Evolutionary conservation across 2,329 filamentous ascomycete genomes (phyloP).

Genomic region (Colletotrichum orbiculare): DNA sequence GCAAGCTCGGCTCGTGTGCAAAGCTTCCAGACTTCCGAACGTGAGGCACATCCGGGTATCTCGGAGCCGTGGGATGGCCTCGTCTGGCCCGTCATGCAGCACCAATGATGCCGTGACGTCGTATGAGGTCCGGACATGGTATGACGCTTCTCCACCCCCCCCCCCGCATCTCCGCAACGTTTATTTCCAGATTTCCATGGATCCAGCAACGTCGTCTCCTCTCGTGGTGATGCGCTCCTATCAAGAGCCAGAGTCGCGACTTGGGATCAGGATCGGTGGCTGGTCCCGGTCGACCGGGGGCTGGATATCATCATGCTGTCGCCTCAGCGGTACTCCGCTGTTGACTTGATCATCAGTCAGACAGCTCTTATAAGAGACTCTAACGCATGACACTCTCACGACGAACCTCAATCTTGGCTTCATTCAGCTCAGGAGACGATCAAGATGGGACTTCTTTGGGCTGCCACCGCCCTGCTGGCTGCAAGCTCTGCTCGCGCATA

Average conservation of each 20-base stretch:
- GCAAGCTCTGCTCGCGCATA: slow-evolving; percentile 2
- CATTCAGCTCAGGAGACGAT: background rate
- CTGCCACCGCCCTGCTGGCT: slow-evolving; percentile 8
- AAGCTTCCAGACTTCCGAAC: too few relatives aligned
- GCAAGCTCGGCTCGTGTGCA: too few relatives aligned
- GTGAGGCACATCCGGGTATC: too few relatives aligned
- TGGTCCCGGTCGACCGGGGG: background rate
- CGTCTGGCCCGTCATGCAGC: too few relatives aligned
- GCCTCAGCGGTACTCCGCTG: too few relatives aligned
- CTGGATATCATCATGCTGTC: background rate
- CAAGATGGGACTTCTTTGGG: slow-evolving; percentile 16
- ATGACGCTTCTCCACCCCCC: background rate
- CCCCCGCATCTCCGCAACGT: slow-evolving; percentile 10
- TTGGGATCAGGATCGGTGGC: background rate
- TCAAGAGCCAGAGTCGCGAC: background rate
- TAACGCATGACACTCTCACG: too few relatives aligned
- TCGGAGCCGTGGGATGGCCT: too few relatives aligned
- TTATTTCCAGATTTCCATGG: background rate
- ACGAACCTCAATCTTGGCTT: background rate
- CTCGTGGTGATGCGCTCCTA: slow-evolving; percentile 5
- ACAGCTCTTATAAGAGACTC: background rate
- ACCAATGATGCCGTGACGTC: too few relatives aligned
- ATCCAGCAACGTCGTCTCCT: background rate
- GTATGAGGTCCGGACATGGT: too few relatives aligned
- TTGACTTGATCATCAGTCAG: too few relatives aligned